phyloP scores from a whole-genome alignment of 2,329 filamentous ascomycete genomes.

The Epichloe coenophiala region DNA sequence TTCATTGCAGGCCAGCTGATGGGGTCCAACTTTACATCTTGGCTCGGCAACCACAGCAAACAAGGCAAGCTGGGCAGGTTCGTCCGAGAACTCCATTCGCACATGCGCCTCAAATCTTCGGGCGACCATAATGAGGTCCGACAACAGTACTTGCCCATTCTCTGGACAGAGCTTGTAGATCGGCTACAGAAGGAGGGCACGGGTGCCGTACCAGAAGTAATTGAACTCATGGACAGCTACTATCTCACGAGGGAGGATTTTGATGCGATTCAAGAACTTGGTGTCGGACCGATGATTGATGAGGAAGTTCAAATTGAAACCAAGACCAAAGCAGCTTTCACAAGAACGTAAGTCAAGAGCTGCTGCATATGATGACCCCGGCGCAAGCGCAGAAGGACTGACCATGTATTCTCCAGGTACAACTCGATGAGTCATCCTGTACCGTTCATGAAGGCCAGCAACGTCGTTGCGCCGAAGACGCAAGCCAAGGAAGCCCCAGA shows the following conservation, averaged over 20 bases:
- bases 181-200: constrained; percentile 66
- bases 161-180: constrained; percentile 72
- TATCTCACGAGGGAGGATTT: constrained; percentile 91
- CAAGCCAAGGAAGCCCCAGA: constrained; percentile 68
- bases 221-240: constrained; percentile 94
- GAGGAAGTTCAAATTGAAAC: constrained; percentile 64
- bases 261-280: constrained; percentile 82
- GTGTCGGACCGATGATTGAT: constrained; percentile 72
- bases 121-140: constrained; percentile 88
- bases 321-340: constrained; percentile 81
- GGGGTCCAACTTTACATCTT: constrained; percentile 68
- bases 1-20: constrained; percentile 69
- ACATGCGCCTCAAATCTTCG: constrained; percentile 85
- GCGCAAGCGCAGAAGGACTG: not conserved
- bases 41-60: constrained; percentile 94
- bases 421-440: constrained; percentile 78
- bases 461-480: constrained; percentile 58
- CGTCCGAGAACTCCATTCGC: constrained; percentile 88
- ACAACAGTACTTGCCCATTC: constrained; percentile 80
- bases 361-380: not conserved
- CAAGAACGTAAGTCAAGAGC: constrained; percentile 53
- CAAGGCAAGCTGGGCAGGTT: constrained; percentile 62
- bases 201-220: constrained; percentile 68
- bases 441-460: constrained; percentile 90
- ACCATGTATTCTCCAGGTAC: constrained; percentile 42